These are phyloP conservation scores for Gentiana macrophylla DNA, from an alignment of 257 asterid genomes.

Conservation along the genomic window DNA sequence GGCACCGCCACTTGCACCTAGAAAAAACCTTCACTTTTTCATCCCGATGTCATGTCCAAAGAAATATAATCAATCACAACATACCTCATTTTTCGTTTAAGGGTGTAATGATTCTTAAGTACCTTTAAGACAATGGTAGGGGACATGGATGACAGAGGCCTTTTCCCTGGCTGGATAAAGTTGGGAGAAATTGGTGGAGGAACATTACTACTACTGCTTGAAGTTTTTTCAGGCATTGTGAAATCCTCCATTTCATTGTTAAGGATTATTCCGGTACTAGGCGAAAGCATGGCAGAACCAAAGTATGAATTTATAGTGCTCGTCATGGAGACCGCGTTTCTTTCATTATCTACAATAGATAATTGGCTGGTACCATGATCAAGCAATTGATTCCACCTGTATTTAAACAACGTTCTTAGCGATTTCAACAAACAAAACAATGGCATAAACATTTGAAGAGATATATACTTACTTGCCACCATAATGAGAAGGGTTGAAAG, in stretches of 20 bases:
- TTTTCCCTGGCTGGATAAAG: slow-evolving; percentile 50
- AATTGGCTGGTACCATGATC: slow-evolving; percentile 76
- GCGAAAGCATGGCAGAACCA: slow-evolving; percentile 47
- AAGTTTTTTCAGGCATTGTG: slow-evolving; percentile 31
- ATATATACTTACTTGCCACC: slow-evolving; percentile 40
- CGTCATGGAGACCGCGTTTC: slow-evolving; percentile 68
- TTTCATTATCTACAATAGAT: slow-evolving; percentile 47
- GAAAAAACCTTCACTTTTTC: slow-evolving; percentile 38
- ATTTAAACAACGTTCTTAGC: background rate
- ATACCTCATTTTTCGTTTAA: background rate
- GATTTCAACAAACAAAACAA: too few species aligned
- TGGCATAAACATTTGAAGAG: too few species aligned
- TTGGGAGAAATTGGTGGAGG: slow-evolving; percentile 55
- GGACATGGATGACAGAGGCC: slow-evolving; percentile 72
- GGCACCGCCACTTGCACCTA: slow-evolving; percentile 67
- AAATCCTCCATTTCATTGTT: slow-evolving; percentile 83
- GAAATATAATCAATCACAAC: background rate
- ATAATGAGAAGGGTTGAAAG: slow-evolving; percentile 46
- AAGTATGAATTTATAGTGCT: slow-evolving; percentile 40
- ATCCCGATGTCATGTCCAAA: slow-evolving; percentile 13
- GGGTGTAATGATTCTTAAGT: background rate
- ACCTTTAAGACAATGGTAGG: slow-evolving; percentile 62
- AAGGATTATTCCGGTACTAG: slow-evolving; percentile 55
- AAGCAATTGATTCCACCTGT: slow-evolving; percentile 50
- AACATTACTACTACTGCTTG: background rate